Evolutionary conservation across 495 filamentous ascomycete species (phyloP), one percentile per base, ranked within the genome.

Genomic region (Parmelia sp.): DNA sequence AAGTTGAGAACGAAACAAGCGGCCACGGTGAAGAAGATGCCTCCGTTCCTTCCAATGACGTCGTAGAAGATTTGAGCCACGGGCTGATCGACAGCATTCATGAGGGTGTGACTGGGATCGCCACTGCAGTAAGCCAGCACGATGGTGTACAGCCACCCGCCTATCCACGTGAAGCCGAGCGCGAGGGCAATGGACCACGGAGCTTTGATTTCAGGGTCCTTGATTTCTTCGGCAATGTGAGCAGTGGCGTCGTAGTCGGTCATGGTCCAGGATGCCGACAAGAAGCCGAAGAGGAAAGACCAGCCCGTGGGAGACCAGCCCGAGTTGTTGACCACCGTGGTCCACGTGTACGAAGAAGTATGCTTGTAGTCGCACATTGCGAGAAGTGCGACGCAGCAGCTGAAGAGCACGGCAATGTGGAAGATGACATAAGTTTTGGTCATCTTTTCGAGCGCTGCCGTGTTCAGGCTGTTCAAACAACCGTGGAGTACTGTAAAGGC

Each of bases 251-350:
- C 83, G 65, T 84, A 81, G 17, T 71, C 66, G 6, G 82, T 86
- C 81, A 84, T 85, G 49, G 83, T 86, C 85, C 87, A 90, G 0
- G 83, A 83, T 33, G 87, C 86, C 12, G 83, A 84, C 29, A 90
- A 73, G 70, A 88, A 88, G 27, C 87, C 87, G 65, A 90, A 87
- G 37, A 90, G 70, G 70, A 86, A 88, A n/a, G 82, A 83, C 69
- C 86, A 88, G 9, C 86, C 87, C 29, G 78, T 75, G 10, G 83
- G 86, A 0, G 64, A 79, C 87, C 87, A 90, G 17, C 86, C 86
- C 0, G 81, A 86, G 14, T 71, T 76, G 37, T 84, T 76, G 25
- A 78, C 79, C 57, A 88, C 81, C 40, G 85, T 69, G 31, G 84
- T 87, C 68, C 88, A 90, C 7, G 86, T 85, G 70, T 87, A 89